Evolutionary conservation across 192 early-diverging fungal genomes (phyloP).

Genomic region (Backusella luteola): DNA sequence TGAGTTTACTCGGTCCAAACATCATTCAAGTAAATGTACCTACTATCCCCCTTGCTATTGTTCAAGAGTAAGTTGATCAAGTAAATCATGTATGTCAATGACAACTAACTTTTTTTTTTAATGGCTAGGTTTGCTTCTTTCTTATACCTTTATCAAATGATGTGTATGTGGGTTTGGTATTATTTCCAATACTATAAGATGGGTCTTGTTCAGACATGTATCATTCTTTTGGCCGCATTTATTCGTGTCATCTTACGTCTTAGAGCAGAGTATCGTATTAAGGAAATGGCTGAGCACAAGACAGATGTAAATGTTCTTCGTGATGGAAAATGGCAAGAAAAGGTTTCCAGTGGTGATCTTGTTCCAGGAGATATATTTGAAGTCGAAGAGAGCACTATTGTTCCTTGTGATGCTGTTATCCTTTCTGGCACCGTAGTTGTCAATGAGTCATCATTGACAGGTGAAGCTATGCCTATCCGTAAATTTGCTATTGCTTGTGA

Average conservation of each 20-base stretch:
- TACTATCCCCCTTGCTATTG: slow-evolving; percentile 42
- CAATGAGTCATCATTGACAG: slow-evolving; percentile 75
- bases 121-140: slow-evolving; percentile 41
- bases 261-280: slow-evolving; percentile 54
- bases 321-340: slow-evolving; percentile 55
- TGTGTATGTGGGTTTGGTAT: slow-evolving; percentile 70
- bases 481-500: slow-evolving; percentile 69
- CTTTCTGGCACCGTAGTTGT: slow-evolving; percentile 68
- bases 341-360: slow-evolving; percentile 51
- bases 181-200: slow-evolving; percentile 65
- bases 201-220: slow-evolving; percentile 54
- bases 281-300: slow-evolving; percentile 55
- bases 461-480: slow-evolving; percentile 78
- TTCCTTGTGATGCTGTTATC: slow-evolving; percentile 71
- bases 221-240: slow-evolving; percentile 55
- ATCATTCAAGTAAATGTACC: slow-evolving; percentile 55
- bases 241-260: slow-evolving; percentile 56
- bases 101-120: not conserved
- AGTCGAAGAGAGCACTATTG: slow-evolving; percentile 38
- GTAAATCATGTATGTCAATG: not conserved
- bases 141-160: slow-evolving; percentile 64
- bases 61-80: slow-evolving; percentile 47
- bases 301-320: slow-evolving; percentile 50
- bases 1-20: slow-evolving; percentile 65
- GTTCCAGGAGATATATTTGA: slow-evolving; percentile 70